Base-by-base conservation (phyloP, 1,284 basidiomycete species). In the Fomitiporia mediterranea region DNA sequence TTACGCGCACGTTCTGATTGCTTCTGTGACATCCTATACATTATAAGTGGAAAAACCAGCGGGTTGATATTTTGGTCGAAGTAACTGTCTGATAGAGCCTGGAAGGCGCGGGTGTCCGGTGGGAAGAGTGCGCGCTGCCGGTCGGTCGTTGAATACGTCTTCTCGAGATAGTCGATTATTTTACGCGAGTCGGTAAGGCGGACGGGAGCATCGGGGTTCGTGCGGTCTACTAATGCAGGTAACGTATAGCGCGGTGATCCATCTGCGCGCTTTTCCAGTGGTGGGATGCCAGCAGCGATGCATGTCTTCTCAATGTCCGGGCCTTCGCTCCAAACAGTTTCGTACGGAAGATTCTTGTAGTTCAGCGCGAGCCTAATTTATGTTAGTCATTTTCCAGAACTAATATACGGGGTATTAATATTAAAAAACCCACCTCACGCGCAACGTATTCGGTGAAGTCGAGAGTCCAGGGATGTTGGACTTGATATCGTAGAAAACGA, bases 321-420 rank as follows among this genome's bases (percentile, higher is more conserved):
- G 40, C 67, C 73, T 48, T 73, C 72, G 6, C 76, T 51, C 71
- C 72, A 77, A 37, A 67, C 68, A 9, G 75, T 77, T 38, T 65
- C 65, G 66, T 73, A 74, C 0, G 70, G 66, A 13, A 78, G 60
- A 1, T 67, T 62, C 59, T 78, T 78, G 64, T 65, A 73, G 57
- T 76, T 76, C 2, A 77, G 64, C 9, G 64, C 60, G 37, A 67
- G 64, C 38, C 72, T 73, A 54, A 17, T 23, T 32, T 25, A 37
- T 37, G 37, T 32, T 23, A 13, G 30, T 47, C 43, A 37, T 25
- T 11, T 25, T 21, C 30, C 5, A n/a, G n/a, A n/a, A n/a, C n/a
- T n/a, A n/a, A n/a, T n/a, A n/a, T n/a, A n/a, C n/a, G n/a, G 32
- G 1, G n/a, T 15, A 37, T 5, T n/a, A n/a, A n/a, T n/a, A n/a